Evolutionary conservation across 306 rosid species (phyloP), one percentile per base, ranked within the genome.

Genomic region (Sphenostylis stenocarpa): DNA sequence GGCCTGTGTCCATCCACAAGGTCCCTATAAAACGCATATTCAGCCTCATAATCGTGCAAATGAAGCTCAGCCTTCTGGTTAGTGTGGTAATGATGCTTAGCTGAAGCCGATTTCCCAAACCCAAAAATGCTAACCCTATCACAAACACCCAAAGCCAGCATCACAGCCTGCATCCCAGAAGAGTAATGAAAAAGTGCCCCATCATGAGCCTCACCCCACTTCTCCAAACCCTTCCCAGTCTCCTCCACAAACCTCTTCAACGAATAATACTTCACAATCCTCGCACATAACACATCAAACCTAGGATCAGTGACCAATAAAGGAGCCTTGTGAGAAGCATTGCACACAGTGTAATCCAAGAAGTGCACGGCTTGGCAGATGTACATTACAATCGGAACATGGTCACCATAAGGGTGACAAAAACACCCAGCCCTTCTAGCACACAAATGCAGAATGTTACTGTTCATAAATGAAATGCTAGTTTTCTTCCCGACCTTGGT

Each of bases 11-110:
- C 89, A 63, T 86, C 83, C 0, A 87, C 90, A 67, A 92, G 80
- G 77, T 96, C 98, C 23, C 61, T 87, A 58, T 96, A 96, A 48
- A 96, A 89, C 2, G 75, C 93, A 78, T 92, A 96, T 63, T 96
- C 99, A 5, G 98, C 99, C 81, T 88, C 96, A 77, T 96, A 96
- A 64, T 96, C 98, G 57, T 96, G 99, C 83, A 96, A 76, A n/a
- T 84, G 82, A 77, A 96, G 91, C 85, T 96, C 99, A 41, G 82
- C 86, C 81, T 92, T 96, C 85, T 96, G 99, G 72, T 89, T 96
- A 2, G 98, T 89, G 33, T 96, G 99, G 70, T 96, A 96, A 75
- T 96, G 99, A 73, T 96, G 99, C 72, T 85, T 96, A 23, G 99
- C 91, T 23, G 86, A 83, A 53, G 81, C 20, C 3, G 93, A 85